Base-by-base conservation (phyloP, 208 protist species). In the Crithidia sp. region DNA sequence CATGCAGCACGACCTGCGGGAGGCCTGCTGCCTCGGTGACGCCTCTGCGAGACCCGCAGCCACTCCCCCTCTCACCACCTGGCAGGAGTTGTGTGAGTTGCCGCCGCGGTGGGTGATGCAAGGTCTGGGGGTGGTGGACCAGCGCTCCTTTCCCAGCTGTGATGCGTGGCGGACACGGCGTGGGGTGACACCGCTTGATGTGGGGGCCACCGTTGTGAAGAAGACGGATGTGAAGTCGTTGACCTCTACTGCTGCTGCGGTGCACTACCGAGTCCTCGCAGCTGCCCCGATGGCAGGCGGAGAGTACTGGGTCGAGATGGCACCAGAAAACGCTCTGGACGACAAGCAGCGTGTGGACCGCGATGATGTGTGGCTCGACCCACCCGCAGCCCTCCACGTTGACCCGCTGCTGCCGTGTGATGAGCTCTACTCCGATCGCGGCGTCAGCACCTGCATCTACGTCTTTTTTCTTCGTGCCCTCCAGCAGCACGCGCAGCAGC, bases 71-170 rank as follows among this genome's bases (percentile, higher is more conserved):
- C 67, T 83, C 10, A 59, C 66, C 5, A 45, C 74, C 19, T 55
- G 64, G 45, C 80, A 86, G 17, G 78, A 81, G 37, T 76, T 64
- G 9, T 82, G 28, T 47, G 88, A 93, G 71, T 76, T 93, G 56
- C 81, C 81, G 3, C 69, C 85, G n/a, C 85, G 85, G 10, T 93
- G 88, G 88, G 79, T 90, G 44, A 82, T 93, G 78, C 83, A 90
- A 55, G 83, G 83, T 44, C 61, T 89, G n/a, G 85, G 85, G 19
- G 77, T 77, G 7, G 66, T 81, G 44, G 63, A 65, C 14, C 56
- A 58, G 28, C 67, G 67, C 36, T n/a, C 12, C 4, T 53, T 77
- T 19, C 2, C 9, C 13, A 50, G 8, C 19, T 50, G 7, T 7
- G 50, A 14, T 2, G 54, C 39, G 13, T 68, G 66, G 67, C n/a